Conservation (phyloP, 1,139 yeast genomes). For the Pichia sorboxylosa region DNA sequence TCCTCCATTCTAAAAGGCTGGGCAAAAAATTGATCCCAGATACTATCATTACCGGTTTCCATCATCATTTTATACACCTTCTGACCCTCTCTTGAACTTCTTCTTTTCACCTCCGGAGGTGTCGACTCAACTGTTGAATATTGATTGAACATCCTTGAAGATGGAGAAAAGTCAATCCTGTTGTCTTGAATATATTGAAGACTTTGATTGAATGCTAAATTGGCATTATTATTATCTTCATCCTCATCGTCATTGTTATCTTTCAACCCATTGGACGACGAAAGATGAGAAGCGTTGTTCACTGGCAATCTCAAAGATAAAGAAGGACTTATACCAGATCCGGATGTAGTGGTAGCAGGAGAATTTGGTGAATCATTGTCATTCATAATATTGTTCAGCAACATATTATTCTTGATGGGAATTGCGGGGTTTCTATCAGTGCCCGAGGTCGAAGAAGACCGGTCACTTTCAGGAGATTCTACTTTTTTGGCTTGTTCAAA, state of each 20-base stretch:
- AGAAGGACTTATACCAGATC: neutral
- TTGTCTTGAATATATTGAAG: neutral
- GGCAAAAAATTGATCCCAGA: conserved; percentile 70
- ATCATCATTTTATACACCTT: conserved; percentile 49
- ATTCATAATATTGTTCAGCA: too few relatives aligned
- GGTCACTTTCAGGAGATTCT: conserved; percentile 16
- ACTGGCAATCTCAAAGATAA: too few relatives aligned
- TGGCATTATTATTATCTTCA: too few relatives aligned
- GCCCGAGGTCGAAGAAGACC: neutral
- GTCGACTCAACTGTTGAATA: neutral
- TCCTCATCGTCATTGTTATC: neutral
- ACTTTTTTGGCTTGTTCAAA: conserved; percentile 27
- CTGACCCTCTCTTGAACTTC: conserved; percentile 31
- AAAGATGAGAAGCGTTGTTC: neutral
- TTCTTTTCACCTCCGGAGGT: neutral
- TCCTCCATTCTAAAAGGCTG: conserved; percentile 16
- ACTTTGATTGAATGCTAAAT: too few relatives aligned
- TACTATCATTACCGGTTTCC: conserved; percentile 56
- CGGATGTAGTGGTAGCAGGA: neutral
- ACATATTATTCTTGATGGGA: neutral
- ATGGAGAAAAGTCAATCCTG: neutral
- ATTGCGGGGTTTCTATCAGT: too few relatives aligned
- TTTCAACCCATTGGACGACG: neutral
- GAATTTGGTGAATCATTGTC: neutral
- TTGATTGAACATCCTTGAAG: neutral